Conservation (phyloP, 2,329 filamentous ascomycete species). For the Scedosporium dehoogii region DNA sequence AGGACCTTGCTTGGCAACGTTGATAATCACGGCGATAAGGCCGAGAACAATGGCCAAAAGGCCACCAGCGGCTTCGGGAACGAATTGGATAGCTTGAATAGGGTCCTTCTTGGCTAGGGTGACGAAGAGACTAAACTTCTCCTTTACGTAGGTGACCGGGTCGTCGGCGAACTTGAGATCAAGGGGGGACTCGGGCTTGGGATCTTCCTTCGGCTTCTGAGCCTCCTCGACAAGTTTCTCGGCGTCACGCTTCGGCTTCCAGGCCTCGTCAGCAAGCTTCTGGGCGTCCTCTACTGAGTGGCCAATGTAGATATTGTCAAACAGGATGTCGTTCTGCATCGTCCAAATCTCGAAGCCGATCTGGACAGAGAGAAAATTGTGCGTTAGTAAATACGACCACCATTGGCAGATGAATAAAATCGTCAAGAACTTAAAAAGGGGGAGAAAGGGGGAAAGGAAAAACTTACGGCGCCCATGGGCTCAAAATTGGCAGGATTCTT, state of each 20-base stretch:
- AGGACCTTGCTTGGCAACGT: constrained; percentile 53
- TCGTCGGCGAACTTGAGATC: constrained; percentile 87
- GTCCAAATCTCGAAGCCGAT: constrained; percentile 99
- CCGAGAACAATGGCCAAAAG: constrained; percentile 62
- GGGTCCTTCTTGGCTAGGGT: constrained; percentile 74
- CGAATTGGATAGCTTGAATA: constrained; percentile 73
- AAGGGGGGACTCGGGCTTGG: constrained; percentile 57
- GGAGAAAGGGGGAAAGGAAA: background rate
- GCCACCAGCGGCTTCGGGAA: constrained; percentile 82
- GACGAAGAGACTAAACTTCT: constrained; percentile 90
- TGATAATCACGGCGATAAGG: constrained; percentile 59
- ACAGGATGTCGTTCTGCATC: constrained; percentile 98
- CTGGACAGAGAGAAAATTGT: constrained; percentile 30
- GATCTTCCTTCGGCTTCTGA: constrained; percentile 63
- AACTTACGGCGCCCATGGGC: constrained; percentile 89
- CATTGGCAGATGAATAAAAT: too few relatives aligned
- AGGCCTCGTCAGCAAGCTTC: constrained; percentile 82
- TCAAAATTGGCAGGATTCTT: constrained; percentile 95
- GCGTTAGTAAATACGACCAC: constrained; percentile 2
- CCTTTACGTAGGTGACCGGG: constrained; percentile 75
- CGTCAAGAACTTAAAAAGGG: background rate
- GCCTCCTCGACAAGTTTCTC: constrained; percentile 75
- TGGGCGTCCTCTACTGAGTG: constrained; percentile 91
- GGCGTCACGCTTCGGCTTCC: constrained; percentile 73
- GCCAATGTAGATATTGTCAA: constrained; percentile 99